Evolutionary conservation across 108 stramenopile genomes (phyloP).

Genomic region (Seminavis robusta): DNA sequence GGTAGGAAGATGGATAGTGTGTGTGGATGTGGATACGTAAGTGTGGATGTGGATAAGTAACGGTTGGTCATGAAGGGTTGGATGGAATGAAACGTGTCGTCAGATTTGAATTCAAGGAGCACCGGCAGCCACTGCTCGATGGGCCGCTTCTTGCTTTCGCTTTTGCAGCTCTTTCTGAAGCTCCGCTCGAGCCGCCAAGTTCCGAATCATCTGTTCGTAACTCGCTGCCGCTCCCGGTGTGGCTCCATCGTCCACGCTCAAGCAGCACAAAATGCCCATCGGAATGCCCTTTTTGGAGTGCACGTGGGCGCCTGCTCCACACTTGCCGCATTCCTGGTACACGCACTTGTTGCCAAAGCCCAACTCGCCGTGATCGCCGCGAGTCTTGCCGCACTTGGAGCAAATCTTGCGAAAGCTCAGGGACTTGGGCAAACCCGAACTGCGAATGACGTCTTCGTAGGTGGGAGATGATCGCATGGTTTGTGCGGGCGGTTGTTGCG

Average conservation of each 20-base stretch:
- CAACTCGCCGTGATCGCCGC: constrained; percentile 80
- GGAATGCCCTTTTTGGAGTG: constrained; percentile 32
- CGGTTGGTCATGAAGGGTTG: too few relatives aligned
- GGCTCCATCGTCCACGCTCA: constrained; percentile 62
- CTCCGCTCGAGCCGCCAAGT: constrained; percentile 64
- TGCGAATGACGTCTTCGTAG: constrained; percentile 29
- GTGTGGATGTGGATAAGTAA: too few relatives aligned
- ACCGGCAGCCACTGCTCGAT: too few relatives aligned
- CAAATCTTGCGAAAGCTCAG: constrained; percentile 82
- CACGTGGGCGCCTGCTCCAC: constrained; percentile 49
- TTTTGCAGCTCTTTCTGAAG: constrained; percentile 35
- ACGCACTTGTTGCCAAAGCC: constrained; percentile 83
- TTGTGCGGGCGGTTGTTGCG: background rate
- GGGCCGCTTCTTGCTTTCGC: constrained; percentile 25
- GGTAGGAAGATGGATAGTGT: too few relatives aligned
- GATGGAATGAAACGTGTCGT: too few relatives aligned
- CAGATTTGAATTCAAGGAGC: too few relatives aligned
- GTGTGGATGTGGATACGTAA: too few relatives aligned
- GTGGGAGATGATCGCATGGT: background rate
- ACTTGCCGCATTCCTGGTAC: constrained; percentile 68
- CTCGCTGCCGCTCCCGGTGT: constrained; percentile 28
- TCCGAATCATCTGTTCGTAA: constrained; percentile 62
- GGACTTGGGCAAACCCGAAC: constrained; percentile 54
- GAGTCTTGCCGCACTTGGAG: constrained; percentile 67
- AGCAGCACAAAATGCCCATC: constrained; percentile 68